Percentiles rank a stretch among this genome's conserved stretches.
Evolutionary conservation across 2,329 filamentous ascomycete genomes (phyloP).

Genomic region (Fusarium brevicatenulatum): DNA sequence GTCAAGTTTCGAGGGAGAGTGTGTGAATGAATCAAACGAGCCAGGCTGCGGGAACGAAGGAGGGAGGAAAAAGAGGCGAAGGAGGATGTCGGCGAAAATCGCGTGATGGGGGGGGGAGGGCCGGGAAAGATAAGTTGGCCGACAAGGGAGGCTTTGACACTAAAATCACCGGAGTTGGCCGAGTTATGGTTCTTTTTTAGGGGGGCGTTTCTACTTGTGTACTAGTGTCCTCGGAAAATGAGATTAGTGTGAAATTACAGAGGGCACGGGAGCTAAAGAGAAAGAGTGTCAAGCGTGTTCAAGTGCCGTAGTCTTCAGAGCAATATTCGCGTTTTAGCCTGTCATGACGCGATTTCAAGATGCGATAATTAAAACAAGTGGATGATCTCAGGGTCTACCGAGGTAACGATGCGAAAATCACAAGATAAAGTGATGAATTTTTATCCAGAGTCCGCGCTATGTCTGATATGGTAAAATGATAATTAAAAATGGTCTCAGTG

Average conservation of each 20-base stretch:
- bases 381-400: slow-evolving; percentile 11
- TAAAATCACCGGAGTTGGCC: slow-evolving; percentile 4
- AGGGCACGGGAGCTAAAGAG: not conserved
- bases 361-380: not conserved
- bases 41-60: not conserved
- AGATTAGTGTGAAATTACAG: slow-evolving; percentile 1
- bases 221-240: not conserved
- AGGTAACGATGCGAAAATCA: not conserved
- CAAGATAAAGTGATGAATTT: not conserved
- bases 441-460: not conserved
- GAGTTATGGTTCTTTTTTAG: not conserved
- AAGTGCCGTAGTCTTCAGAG: not conserved
- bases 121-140: slow-evolving; percentile 36
- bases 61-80: not conserved
- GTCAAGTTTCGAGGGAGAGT: not conserved
- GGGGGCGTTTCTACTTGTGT: slow-evolving; percentile 3
- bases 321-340: not conserved
- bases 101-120: slow-evolving; percentile 1
- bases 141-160: slow-evolving; percentile 7
- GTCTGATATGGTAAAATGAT: not conserved
- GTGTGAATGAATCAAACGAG: not conserved
- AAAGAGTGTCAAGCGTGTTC: not conserved
- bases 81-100: slow-evolving; percentile 31
- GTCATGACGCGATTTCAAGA: not conserved
- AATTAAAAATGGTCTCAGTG: not conserved